These are phyloP conservation scores for Colletotrichum nymphaeae DNA, from an alignment of 2,329 filamentous ascomycete genomes.

Conservation along the genomic window DNA sequence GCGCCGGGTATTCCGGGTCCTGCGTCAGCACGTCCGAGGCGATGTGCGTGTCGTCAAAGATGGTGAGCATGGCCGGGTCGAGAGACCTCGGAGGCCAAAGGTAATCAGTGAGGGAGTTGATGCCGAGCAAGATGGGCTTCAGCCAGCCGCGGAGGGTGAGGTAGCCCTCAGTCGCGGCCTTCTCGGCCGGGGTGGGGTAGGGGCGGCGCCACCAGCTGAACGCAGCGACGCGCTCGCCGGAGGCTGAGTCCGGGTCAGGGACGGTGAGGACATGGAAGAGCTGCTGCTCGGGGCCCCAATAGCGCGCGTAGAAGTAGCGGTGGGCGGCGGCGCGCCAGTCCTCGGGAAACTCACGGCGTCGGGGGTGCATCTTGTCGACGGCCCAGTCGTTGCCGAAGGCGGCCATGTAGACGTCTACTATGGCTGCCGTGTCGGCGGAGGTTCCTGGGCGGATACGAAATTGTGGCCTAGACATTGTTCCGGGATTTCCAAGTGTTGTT, in stretches of 20 bases:
- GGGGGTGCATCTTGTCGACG: conserved; percentile 47
- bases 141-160: conserved; percentile 42
- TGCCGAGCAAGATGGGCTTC: conserved; percentile 41
- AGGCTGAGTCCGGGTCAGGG: conserved; percentile 34
- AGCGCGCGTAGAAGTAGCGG: conserved; percentile 45
- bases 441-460: conserved; percentile 46
- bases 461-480: conserved; percentile 28
- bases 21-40: conserved; percentile 39
- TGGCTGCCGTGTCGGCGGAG: conserved; percentile 43
- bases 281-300: conserved; percentile 45
- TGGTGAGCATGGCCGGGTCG: conserved; percentile 37
- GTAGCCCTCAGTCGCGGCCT: conserved; percentile 28
- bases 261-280: conserved; percentile 44
- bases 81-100: conserved; percentile 41
- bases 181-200: conserved; percentile 22
- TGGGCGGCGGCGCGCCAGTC: conserved; percentile 38
- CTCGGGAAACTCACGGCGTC: conserved; percentile 37
- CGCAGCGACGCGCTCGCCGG: conserved; percentile 40
- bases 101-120: conserved; percentile 40
- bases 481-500: neutral
- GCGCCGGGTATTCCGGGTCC: conserved; percentile 42
- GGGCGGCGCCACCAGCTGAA: conserved; percentile 50
- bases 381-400: conserved; percentile 45
- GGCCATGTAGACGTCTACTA: conserved; percentile 42
- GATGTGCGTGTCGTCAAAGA: conserved; percentile 43